Evolutionary conservation across 345 rosid genomes (phyloP).

Genomic region (Firmiana major): DNA sequence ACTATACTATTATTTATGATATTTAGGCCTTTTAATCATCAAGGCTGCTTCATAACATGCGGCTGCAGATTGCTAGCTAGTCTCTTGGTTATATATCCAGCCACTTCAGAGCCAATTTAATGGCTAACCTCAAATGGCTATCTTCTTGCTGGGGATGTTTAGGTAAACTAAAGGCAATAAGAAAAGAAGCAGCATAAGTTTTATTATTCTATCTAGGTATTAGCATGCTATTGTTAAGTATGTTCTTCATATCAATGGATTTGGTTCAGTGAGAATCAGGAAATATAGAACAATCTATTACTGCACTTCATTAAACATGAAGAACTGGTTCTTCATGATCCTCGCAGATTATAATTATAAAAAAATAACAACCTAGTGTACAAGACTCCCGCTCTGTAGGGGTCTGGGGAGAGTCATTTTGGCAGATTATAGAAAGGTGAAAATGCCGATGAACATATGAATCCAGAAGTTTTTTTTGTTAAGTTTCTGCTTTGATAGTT

Average conservation of each 20-base stretch:
- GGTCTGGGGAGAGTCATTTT: too few relatives aligned
- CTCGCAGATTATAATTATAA: too few relatives aligned
- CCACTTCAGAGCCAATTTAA: not conserved
- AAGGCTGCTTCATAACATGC: not conserved
- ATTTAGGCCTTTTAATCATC: not conserved
- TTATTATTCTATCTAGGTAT: not conserved
- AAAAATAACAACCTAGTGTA: too few relatives aligned
- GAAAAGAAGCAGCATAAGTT: not conserved
- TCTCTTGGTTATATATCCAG: not conserved
- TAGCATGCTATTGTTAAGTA: not conserved
- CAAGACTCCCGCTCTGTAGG: too few relatives aligned
- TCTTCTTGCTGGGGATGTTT: not conserved
- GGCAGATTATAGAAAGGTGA: not conserved
- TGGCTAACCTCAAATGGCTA: not conserved
- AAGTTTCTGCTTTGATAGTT: not conserved
- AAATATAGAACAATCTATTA: not conserved
- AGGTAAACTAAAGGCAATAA: not conserved
- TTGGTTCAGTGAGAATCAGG: not conserved
- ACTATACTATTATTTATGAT: not conserved
- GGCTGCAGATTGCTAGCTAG: not conserved
- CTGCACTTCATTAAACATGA: not conserved
- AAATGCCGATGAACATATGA: not conserved
- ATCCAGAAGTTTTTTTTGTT: not conserved
- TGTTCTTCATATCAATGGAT: not conserved
- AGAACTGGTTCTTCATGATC: not conserved